Evolutionary conservation across 1,139 yeast species (phyloP), one percentile per base, ranked within the genome.

Genomic region (Hanseniaspora uvarum): DNA sequence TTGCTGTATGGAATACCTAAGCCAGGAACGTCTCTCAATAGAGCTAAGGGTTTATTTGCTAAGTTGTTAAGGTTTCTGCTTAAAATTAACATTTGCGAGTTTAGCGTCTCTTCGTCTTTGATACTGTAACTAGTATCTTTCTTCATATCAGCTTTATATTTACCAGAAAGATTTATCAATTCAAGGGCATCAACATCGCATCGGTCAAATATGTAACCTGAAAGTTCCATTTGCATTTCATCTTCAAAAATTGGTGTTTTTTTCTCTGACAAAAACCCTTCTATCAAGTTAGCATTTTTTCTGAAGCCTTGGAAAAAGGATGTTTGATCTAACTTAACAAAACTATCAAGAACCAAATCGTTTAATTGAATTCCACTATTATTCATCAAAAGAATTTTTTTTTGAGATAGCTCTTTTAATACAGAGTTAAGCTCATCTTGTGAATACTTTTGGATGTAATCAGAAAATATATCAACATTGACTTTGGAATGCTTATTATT

Each of bases 1-100:
- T 77, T 77, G 0, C 84, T 76, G 56, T 87, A 81, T 1, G 92
- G 80, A 30, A 72, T 68, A 0, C 81, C 83, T 8, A 53, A 19
- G 2, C 55, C 55, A 31, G 55, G 55, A 4, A 47, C 38, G 30
- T 31, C 31, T 23, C 21, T 31, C 19, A 46, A 24, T 12, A 31
- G 16, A 14, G 8, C 14, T 23, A 21, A 7, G n/a, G 24, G n/a
- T 4, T 34, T 41, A 16, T 14, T 14, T 4, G 41, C 1, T 34
- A 31, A 31, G 11, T 26, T 40, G 8, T 10, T 11, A 5, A 19
- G 19, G 14, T 33, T 7, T 21, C n/a, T 41, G 7, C 28, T 34
- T 10, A 40, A 40, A 10, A 49, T 8, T 14, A 41, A 4, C 36
- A 49, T 10, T 12, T 38, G 41, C 2, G 53, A 21, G 18, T 49